A percentile compares a stretch with the other conserved stretches of the same genome.
phyloP scores from a whole-genome alignment of 2,329 filamentous ascomycete genomes.

The Penicillium sp. region DNA sequence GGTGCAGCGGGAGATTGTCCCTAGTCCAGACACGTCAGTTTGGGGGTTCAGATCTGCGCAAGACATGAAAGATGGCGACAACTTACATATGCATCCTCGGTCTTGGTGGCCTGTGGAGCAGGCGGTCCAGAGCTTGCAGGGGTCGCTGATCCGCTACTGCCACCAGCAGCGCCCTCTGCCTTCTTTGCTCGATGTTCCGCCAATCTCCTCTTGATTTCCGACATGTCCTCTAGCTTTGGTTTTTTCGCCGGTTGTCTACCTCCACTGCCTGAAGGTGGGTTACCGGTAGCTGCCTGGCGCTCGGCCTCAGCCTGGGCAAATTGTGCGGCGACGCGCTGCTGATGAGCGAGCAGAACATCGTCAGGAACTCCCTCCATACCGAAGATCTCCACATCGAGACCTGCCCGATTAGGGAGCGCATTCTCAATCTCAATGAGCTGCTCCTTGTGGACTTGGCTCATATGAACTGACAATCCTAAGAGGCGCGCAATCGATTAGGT shows the following conservation, averaged over 20 bases:
- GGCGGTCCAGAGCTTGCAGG: constrained; percentile 50
- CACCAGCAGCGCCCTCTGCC: constrained; percentile 58
- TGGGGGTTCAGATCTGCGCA: background rate
- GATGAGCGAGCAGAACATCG: constrained; percentile 77
- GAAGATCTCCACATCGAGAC: constrained; percentile 92
- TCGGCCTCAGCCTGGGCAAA: constrained; percentile 85
- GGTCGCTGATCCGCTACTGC: constrained; percentile 58
- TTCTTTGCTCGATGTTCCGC: constrained; percentile 71
- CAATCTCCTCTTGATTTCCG: constrained; percentile 76
- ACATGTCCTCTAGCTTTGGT: constrained; percentile 68
- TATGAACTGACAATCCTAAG: constrained; percentile 85
- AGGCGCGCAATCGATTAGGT: constrained; percentile 2
- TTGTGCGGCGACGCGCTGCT: constrained; percentile 78
- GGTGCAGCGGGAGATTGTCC: constrained; percentile 27
- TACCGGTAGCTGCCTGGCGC: constrained; percentile 76
- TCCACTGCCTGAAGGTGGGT: constrained; percentile 66
- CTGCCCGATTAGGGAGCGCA: constrained; percentile 79
- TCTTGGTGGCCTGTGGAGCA: constrained; percentile 47
- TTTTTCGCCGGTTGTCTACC: constrained; percentile 55
- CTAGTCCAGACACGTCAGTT: constrained; percentile 21
- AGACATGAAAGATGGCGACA: background rate
- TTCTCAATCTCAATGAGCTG: constrained; percentile 84
- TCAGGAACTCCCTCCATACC: constrained; percentile 96
- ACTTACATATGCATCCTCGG: constrained; percentile 59
- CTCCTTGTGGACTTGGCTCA: constrained; percentile 99